Conservation (phyloP, 2,329 filamentous ascomycete genomes). For the Ceratocystis ficicola region DNA sequence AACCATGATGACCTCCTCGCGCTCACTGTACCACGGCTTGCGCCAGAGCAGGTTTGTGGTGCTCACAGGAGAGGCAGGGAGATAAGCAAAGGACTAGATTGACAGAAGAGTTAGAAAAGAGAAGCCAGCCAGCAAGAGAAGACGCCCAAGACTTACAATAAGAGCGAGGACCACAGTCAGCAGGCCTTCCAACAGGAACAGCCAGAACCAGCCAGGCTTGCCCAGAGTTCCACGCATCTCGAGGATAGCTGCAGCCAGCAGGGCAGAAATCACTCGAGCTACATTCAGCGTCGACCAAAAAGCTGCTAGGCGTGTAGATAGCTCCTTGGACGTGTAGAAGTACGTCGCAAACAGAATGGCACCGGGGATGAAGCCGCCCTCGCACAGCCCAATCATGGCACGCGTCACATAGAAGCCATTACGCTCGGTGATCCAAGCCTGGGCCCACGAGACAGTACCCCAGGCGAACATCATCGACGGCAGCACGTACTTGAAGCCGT, state of each 20-base stretch:
- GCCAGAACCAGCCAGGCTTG: constrained; percentile 46
- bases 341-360: constrained; percentile 56
- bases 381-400: constrained; percentile 41
- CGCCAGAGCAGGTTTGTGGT: constrained; percentile 48
- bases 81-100: constrained; percentile 42
- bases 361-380: constrained; percentile 47
- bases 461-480: constrained; percentile 40
- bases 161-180: constrained; percentile 54
- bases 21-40: constrained; percentile 45
- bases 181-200: constrained; percentile 55
- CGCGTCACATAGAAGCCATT: constrained; percentile 40
- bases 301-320: constrained; percentile 52
- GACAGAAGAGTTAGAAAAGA: neutral
- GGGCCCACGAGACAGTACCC: constrained; percentile 34
- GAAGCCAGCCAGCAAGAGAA: neutral
- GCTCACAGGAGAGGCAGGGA: constrained; percentile 52
- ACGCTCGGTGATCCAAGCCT: constrained; percentile 40
- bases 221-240: constrained; percentile 50
- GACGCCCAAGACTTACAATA: constrained; percentile 9
- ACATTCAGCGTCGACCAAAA: constrained; percentile 50
- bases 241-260: constrained; percentile 56
- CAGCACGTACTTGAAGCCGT: constrained; percentile 45
- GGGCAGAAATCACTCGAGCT: constrained; percentile 25
- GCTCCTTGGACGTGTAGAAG: constrained; percentile 57
- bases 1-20: constrained; percentile 46